Base-by-base conservation (phyloP, 306 rosid species). In the Vigna hirtella region DNA sequence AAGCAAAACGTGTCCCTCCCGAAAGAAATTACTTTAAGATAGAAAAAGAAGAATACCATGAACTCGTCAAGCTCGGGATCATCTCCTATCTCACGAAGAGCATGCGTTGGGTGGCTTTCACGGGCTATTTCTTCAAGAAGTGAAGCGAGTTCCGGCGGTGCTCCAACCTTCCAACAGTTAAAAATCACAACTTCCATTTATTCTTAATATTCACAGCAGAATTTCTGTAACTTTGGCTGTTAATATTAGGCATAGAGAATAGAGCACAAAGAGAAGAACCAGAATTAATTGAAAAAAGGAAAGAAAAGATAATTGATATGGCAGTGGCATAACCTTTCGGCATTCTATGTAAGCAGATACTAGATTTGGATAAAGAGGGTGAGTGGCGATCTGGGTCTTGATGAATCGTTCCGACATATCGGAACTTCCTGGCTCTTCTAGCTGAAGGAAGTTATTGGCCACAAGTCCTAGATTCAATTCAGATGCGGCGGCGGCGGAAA, bases 21-120 rank as follows among this genome's bases (percentile, higher is more conserved):
- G 2, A 49, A 69, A 55, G 42, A 11, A 36, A 58, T 0, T 2
- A 49, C 24, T 9, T 18, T 7, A 3, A 53, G 59, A 9, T 53
- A 3, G 34, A 30, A 9, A 55, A 34, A 4, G 12, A 26, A 34
- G 9, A 48, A 17, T 88, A 94, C 98, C 97, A 94, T 94, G 81
- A 94, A 94, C 1, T 86, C 30, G 53, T 94, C 97, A 14, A 94
- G 94, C 48, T 90, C 90, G n/a, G 98, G 96, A 89, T 94, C 96
- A 72, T 90, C 91, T 83, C 92, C 97, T 15, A 88, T 74, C 84
- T 83, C 74, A 82, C 64, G 72, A 77, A 88, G 48, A 66, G 84
- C 22, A 17, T 69, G 34, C 2, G 50, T 17, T 3, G 87, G 79
- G 77, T 68, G 81, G 61, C 28, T 87, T 69, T 84, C 88, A 12